These are phyloP conservation scores for Phoma sp. DNA, from an alignment of 2,329 filamentous ascomycete species.

Conservation along the genomic window DNA sequence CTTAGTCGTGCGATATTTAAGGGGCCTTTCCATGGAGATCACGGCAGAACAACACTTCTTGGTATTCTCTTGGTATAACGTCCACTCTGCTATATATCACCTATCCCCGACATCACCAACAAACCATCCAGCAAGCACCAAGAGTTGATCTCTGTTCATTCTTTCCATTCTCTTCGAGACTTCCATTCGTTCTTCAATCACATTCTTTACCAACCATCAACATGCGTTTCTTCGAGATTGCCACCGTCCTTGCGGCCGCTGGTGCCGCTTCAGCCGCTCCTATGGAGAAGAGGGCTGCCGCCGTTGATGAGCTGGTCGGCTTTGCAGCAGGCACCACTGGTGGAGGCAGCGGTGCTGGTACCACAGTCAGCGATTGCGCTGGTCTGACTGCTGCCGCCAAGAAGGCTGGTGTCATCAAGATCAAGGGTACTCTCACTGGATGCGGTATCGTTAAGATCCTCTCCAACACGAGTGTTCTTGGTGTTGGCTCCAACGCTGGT, in stretches of 20 bases:
- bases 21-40: slow-evolving; percentile 20
- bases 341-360: slow-evolving; percentile 62
- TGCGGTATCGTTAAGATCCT: slow-evolving; percentile 41
- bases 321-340: slow-evolving; percentile 63
- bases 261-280: slow-evolving; percentile 33
- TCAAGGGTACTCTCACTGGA: slow-evolving; percentile 40
- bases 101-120: background rate
- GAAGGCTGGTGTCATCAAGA: slow-evolving; percentile 43
- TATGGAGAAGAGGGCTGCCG: slow-evolving; percentile 37
- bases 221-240: slow-evolving; percentile 40
- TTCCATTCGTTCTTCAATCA: slow-evolving; percentile 18
- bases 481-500: slow-evolving; percentile 53
- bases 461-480: slow-evolving; percentile 43
- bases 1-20: slow-evolving; percentile 26
- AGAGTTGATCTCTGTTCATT: slow-evolving; percentile 31
- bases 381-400: slow-evolving; percentile 59
- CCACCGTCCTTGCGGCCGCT: slow-evolving; percentile 35
- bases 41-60: slow-evolving; percentile 14
- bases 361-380: slow-evolving; percentile 61
- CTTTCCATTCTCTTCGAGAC: slow-evolving; percentile 18
- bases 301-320: slow-evolving; percentile 48
- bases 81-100: slow-evolving; percentile 20
- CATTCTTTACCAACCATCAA: slow-evolving; percentile 19
- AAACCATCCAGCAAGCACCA: slow-evolving; percentile 10
- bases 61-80: slow-evolving; percentile 18